A percentile compares a stretch with the other conserved stretches of the same genome.
phyloP scores from a whole-genome alignment of 441 rosid species.

The Caryocar brasiliense region DNA sequence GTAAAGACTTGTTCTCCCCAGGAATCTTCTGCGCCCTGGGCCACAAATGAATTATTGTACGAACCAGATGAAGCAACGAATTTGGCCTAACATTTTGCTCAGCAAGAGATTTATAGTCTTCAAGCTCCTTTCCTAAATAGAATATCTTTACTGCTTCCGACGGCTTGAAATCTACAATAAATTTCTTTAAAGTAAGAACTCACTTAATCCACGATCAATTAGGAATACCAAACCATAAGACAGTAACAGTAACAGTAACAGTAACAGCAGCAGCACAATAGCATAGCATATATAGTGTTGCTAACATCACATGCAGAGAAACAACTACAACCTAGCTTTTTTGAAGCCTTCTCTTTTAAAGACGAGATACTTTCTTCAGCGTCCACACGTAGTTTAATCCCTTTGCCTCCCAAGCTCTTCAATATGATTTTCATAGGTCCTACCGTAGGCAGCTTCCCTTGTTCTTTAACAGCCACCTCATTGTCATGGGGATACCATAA shows the following conservation, averaged over 20 bases:
- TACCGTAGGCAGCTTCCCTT: conserved; percentile 66
- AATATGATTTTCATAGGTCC: conserved; percentile 85
- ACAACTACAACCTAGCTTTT: conserved; percentile 75
- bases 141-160: conserved; percentile 70
- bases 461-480: conserved; percentile 89
- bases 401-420: conserved; percentile 98
- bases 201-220: conserved; percentile 4
- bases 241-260: too few species aligned
- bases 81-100: conserved; percentile 82
- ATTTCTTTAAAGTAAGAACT: conserved; percentile 14
- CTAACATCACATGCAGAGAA: conserved; percentile 4
- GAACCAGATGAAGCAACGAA: conserved; percentile 88
- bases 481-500: conserved; percentile 95
- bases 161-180: conserved; percentile 78
- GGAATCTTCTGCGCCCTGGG: conserved; percentile 89
- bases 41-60: conserved; percentile 71
- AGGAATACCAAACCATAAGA: not conserved
- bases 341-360: conserved; percentile 79
- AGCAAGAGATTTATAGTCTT: conserved; percentile 70
- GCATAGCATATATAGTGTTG: not conserved
- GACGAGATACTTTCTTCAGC: conserved; percentile 78
- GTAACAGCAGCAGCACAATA: not conserved
- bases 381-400: conserved; percentile 83
- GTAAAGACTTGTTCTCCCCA: conserved; percentile 76
- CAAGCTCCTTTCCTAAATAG: conserved; percentile 88